Base-by-base conservation (phyloP, 768 basidiomycete species). In the Boletellus ananiceps region DNA sequence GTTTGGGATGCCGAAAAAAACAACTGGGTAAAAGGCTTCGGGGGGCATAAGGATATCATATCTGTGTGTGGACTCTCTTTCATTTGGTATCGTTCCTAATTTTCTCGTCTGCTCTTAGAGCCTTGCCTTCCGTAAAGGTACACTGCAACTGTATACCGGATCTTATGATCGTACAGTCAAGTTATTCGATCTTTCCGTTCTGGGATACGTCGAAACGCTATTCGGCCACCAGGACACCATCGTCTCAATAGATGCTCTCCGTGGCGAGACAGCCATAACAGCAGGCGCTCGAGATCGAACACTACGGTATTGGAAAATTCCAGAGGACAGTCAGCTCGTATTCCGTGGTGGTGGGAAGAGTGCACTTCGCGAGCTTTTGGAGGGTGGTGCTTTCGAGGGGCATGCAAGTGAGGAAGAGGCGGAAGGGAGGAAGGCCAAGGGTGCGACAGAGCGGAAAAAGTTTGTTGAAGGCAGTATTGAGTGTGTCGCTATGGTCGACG, bases 181-280 rank as follows among this genome's bases (percentile, higher is more conserved):
- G 67, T 74, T 97, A 3, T 95, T 87, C 67, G 94, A 88, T 64
- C 71, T 79, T 40, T 78, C 72, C 52, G 88, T 90, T 5, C 80
- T 95, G 77, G 93, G 91, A 9, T 93, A 93, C 60, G 86, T 98
- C 48, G 95, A 99, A 66, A 97, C 95, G 8, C 74, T 98, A 4
- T 99, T 95, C 63, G 96, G 96, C 1, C 96, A 99, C 64, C 95
- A 98, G 70, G 94, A 97, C 61, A 79, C 81, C 25, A 81, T 96
- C 25, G 72, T 88, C 14, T 73, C 78, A 4, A 60, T 99, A 5
- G 90, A 93, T 54, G 77, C 91, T 6, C 78, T 98, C 14, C 83
- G 88, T 31, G 81, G 81, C 7, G 93, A 97, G 58, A 82, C 83
- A 2, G 88, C 87, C 14, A 81, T 97, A 16, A 93, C 86, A 32